These are phyloP conservation scores for Pythium sp. DNA, from an alignment of 352 stramenopile genomes.

Conservation along the genomic window DNA sequence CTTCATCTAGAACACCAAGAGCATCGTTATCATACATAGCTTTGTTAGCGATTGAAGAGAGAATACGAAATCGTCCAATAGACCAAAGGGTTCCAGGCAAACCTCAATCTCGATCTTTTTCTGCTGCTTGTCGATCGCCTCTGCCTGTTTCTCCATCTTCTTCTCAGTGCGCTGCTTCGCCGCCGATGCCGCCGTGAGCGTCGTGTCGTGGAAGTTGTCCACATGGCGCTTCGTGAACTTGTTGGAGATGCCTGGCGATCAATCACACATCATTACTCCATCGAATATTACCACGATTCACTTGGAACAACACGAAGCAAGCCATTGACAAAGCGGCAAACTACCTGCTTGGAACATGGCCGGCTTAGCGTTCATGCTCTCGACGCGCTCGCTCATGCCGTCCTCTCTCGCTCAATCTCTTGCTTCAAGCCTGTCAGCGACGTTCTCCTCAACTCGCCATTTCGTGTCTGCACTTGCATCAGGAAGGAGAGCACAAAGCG, in stretches of 20 bases:
- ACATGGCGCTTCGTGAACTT: constrained; percentile 81
- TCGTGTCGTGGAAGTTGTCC: constrained; percentile 74
- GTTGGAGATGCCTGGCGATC: constrained; percentile 58
- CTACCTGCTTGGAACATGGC: constrained; percentile 26
- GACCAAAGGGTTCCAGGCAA: neutral
- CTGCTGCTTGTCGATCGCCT: constrained; percentile 75
- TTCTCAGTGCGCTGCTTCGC: constrained; percentile 61
- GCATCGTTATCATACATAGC: neutral
- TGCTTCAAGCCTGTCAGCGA: neutral
- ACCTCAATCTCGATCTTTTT: constrained; percentile 79
- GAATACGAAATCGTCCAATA: neutral
- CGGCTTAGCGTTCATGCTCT: constrained; percentile 20
- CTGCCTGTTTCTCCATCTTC: constrained; percentile 60
- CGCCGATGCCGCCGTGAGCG: constrained; percentile 60
- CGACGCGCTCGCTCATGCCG: constrained; percentile 18
- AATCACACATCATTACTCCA: neutral
- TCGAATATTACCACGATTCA: neutral
- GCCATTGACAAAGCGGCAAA: neutral
- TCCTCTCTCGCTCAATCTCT: neutral
- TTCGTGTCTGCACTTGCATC: neutral
- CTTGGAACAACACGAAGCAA: neutral
- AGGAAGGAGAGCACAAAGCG: neutral
- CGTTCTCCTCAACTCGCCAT: neutral
- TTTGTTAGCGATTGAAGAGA: neutral
- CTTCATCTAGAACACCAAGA: constrained; percentile 44